These are phyloP conservation scores for Podila epigama DNA, from an alignment of 192 early-diverging fungal genomes.

Conservation along the genomic window DNA sequence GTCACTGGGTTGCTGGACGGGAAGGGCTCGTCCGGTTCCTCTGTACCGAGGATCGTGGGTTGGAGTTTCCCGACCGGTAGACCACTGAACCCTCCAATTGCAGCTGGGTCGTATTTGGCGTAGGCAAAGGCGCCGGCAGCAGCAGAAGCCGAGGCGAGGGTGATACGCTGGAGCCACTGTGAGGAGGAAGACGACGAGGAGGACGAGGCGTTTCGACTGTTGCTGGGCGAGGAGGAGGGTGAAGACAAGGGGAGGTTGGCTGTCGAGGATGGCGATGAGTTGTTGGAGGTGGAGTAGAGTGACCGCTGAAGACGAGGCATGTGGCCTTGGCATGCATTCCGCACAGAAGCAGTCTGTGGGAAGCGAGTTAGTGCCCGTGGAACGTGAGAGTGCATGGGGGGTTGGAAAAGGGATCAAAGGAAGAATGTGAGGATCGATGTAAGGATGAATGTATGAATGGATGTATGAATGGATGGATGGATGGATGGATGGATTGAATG, in stretches of 20 bases:
- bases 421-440: too few species aligned
- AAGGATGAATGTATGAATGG: too few species aligned
- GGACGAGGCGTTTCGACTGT: too few species aligned
- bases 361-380: background rate
- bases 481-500: too few species aligned
- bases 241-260: background rate
- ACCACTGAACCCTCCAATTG: constrained; percentile 18
- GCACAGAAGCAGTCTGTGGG: too few species aligned
- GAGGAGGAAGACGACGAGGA: background rate
- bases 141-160: constrained; percentile 34
- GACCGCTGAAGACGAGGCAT: constrained; percentile 3
- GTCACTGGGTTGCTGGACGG: background rate
- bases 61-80: constrained; percentile 33
- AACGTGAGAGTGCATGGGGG: background rate
- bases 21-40: constrained; percentile 24
- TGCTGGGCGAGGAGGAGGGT: background rate
- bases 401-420: background rate
- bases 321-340: too few species aligned
- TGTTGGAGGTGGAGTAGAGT: background rate
- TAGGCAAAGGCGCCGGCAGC: constrained; percentile 38
- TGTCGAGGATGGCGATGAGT: background rate
- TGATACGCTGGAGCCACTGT: constrained; percentile 23
- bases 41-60: constrained; percentile 23
- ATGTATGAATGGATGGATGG: too few species aligned
- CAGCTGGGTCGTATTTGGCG: constrained; percentile 18